Base-by-base conservation (phyloP, 2,329 filamentous ascomycete genomes). In the Penicillium sp. region DNA sequence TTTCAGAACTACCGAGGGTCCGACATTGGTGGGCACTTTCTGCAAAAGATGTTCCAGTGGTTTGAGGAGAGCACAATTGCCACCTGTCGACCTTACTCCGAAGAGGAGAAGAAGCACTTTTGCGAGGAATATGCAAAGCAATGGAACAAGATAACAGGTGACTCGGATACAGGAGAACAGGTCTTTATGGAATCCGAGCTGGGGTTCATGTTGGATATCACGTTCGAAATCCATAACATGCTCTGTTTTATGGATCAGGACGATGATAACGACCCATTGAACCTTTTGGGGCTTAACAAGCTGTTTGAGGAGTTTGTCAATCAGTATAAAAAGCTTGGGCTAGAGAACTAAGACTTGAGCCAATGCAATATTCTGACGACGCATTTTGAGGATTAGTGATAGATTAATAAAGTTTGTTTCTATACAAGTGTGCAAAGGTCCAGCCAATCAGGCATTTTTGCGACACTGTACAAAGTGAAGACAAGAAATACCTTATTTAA, bases 41-140 rank as follows among this genome's bases (percentile, higher is more conserved):
- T 64, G 62, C 63, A 64, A 42, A 64, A 64, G 53, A 61, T 64
- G 62, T 64, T 64, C 58, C 58, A 63, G 33, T 64, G 63, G 63
- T 63, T 64, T 49, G 59, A 61, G 24, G 62, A 64, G 23, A 60
- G 12, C 51, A 59, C 57, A 45, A 61, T 64, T 24, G 62, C 60
- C 6, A 45, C 42, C 8, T 64, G 62, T 52, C 56, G 59, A 24
- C 57, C 54, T 28, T 64, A 64, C 21, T 58, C 58, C 0, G 63
- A 60, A 26, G 52, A 64, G 18, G 62, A 64, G 45, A 64, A 61
- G 49, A 60, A 42, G 38, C 62, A 64, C 18, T 64, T 64, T 45
- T 63, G 63, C 20, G 55, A 62, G 6, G 63, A 61, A 23, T 64
- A 64, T 58, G 59, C 60, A 14, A 38, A n/a, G n/a, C 45, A 62